phyloP scores from a whole-genome alignment of 352 stramenopile species.

The Phytophthora cactorum region DNA sequence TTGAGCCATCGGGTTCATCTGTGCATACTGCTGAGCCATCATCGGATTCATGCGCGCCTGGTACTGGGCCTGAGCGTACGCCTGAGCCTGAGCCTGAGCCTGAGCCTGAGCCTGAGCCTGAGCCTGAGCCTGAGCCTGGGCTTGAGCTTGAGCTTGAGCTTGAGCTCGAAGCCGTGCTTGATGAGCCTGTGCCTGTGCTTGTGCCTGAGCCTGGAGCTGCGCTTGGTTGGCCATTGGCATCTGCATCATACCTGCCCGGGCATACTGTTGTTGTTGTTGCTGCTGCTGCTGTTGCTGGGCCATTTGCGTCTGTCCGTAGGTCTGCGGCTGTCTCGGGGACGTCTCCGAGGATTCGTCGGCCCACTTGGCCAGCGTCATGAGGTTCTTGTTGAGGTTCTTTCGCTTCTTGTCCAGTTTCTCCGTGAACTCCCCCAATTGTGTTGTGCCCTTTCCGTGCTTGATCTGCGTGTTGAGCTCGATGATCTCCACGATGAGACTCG shows the following conservation, averaged over 20 bases:
- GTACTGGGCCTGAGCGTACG: constrained; percentile 64
- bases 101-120: constrained; percentile 37
- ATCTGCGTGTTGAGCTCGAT: constrained; percentile 90
- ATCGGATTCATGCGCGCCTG: constrained; percentile 70
- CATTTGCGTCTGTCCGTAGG: constrained; percentile 40
- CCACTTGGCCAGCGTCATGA: constrained; percentile 91
- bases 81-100: constrained; percentile 46
- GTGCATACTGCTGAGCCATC: constrained; percentile 44
- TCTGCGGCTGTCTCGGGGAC: constrained; percentile 48
- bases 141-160: constrained; percentile 29
- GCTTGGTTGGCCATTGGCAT: constrained; percentile 41
- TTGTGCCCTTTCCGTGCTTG: constrained; percentile 82
- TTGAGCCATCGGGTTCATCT: constrained; percentile 42
- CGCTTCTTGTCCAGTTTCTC: constrained; percentile 91
- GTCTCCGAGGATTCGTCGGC: constrained; percentile 84
- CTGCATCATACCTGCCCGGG: constrained; percentile 38
- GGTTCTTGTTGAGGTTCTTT: constrained; percentile 90
- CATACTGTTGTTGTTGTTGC: constrained; percentile 41
- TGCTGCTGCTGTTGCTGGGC: constrained; percentile 30
- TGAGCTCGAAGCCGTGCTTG: constrained; percentile 33
- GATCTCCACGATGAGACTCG: constrained; percentile 86
- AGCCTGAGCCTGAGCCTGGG: constrained; percentile 36
- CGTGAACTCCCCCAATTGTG: constrained; percentile 77
- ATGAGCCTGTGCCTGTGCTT: constrained; percentile 33
- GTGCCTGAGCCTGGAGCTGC: constrained; percentile 37